Evolutionary conservation across 2,329 filamentous ascomycete genomes (phyloP), one percentile per base, ranked within the genome.

Genomic region (Colletotrichum theobromicola): DNA sequence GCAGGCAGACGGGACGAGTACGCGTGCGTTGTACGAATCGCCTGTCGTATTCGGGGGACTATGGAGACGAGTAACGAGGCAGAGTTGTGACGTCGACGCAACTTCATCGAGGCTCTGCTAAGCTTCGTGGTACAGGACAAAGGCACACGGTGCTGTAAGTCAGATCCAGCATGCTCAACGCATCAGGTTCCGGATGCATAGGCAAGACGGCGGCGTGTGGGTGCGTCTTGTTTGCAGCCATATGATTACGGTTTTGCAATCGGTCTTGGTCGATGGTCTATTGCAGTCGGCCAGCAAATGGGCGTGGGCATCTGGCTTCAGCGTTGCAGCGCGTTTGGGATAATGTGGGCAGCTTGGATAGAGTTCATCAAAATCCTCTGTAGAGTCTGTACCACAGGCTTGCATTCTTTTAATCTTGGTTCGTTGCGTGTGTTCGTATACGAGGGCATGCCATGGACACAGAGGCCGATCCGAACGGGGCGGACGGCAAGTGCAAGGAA

Each of bases 261-360:
- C 32, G 28, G 35, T 37, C 35, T 69, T 37, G 42, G 35, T 42
- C 15, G 35, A 28, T 24, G 37, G 37, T 26, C 57, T 69, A 24
- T 28, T 62, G 35, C 55, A 18, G 57, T 24, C 21, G 28, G 61
- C 34, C 37, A 7, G n/a, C 18, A n/a, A n/a, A 28, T 57, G 10
- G 28, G 35, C 66, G 28, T 34, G 35, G 35, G 60, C 70, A 32
- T 24, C 50, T 64, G 28, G 35, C 35, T 73, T 50, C 35, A 32
- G 28, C 21, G 28, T 70, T 64, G 60, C 67, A 65, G 26, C 34
- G 35, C 60, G 67, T 70, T 60, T 65, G 58, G 16, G n/a, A 37
- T 30, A 60, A 37, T 30, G 57, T 70, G 50, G 71, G 30, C 58
- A 70, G 65, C 60, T 50, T 46, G 71, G 71, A 70, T 70, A 70